Conservation (phyloP, 139 green algal species). For the Spirogloea muscicola region DNA sequence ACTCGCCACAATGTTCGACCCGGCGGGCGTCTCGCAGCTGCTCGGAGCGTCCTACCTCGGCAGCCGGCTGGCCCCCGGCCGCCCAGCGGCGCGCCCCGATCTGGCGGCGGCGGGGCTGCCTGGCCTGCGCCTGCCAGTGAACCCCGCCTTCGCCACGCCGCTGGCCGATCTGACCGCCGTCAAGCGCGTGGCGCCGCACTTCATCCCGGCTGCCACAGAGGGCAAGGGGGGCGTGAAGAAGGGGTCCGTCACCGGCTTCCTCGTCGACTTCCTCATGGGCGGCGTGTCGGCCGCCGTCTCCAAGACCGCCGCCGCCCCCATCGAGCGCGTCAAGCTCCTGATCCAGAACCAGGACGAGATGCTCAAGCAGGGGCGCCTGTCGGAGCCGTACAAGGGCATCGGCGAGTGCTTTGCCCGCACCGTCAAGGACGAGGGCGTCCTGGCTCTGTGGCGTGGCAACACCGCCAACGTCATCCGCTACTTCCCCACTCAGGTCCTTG, state of each 20-base stretch:
- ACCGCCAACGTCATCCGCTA: slow-evolving; percentile 95
- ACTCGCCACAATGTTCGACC: slow-evolving; percentile 7
- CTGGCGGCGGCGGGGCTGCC: background rate
- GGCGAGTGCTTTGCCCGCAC: slow-evolving; percentile 93
- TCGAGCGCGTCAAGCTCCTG: slow-evolving; percentile 97
- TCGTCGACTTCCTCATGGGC: slow-evolving; percentile 71
- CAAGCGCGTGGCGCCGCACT: background rate
- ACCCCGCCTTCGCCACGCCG: slow-evolving; percentile 9
- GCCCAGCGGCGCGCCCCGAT: background rate
- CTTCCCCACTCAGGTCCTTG: slow-evolving; percentile 84
- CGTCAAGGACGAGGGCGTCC: slow-evolving; percentile 77
- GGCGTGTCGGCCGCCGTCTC: slow-evolving; percentile 82
- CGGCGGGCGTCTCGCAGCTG: background rate
- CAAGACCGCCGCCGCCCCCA: slow-evolving; percentile 91
- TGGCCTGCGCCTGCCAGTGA: background rate
- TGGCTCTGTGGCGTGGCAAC: slow-evolving; percentile 96
- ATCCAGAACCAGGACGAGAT: slow-evolving; percentile 74
- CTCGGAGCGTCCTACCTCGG: slow-evolving; percentile 7
- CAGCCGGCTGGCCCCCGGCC: background rate
- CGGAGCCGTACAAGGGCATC: slow-evolving; percentile 57
- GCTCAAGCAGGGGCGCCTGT: slow-evolving; percentile 21
- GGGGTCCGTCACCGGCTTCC: slow-evolving; percentile 58
- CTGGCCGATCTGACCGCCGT: background rate
- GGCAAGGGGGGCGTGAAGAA: slow-evolving; percentile 40
- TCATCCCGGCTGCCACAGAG: slow-evolving; percentile 24